These are phyloP conservation scores for Aegilops tauschii DNA, from an alignment of 176 grass and related monocot species.

Conservation along the genomic window DNA sequence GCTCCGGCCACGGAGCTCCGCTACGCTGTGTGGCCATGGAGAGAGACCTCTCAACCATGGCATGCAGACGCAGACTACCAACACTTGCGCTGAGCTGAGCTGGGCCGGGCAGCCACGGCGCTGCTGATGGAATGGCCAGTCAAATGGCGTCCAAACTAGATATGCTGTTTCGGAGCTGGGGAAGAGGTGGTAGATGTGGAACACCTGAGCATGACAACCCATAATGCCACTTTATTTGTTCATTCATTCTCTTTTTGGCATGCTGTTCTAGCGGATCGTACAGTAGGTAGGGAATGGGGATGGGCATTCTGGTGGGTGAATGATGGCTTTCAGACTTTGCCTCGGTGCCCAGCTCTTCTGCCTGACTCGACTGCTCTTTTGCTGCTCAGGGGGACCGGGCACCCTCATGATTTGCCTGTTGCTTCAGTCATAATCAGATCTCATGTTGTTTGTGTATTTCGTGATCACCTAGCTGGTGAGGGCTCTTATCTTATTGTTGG, in stretches of 20 bases:
- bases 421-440: constrained; percentile 41
- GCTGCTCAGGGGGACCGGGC: constrained; percentile 14
- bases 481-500: constrained; percentile 7
- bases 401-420: constrained; percentile 33
- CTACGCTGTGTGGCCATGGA: constrained; percentile 1
- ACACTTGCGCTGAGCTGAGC: neutral
- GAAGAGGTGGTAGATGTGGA: neutral
- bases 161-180: neutral
- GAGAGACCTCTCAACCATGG: constrained; percentile 34
- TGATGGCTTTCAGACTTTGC: constrained; percentile 9
- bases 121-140: neutral
- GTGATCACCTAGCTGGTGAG: constrained; percentile 31
- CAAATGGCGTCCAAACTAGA: neutral
- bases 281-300: constrained; percentile 13
- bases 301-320: constrained; percentile 25
- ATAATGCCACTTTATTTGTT: neutral
- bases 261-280: constrained; percentile 20
- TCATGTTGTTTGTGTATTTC: constrained; percentile 10
- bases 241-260: constrained; percentile 5
- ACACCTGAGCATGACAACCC: constrained; percentile 5
- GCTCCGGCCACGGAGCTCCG: neutral
- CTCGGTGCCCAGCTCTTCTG: neutral
- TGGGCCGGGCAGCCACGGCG: neutral
- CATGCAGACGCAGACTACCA: neutral
- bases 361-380: constrained; percentile 16